phyloP scores from a whole-genome alignment of 371 early-diverging fungal genomes.

The Quaeritorhiza haematococci region DNA sequence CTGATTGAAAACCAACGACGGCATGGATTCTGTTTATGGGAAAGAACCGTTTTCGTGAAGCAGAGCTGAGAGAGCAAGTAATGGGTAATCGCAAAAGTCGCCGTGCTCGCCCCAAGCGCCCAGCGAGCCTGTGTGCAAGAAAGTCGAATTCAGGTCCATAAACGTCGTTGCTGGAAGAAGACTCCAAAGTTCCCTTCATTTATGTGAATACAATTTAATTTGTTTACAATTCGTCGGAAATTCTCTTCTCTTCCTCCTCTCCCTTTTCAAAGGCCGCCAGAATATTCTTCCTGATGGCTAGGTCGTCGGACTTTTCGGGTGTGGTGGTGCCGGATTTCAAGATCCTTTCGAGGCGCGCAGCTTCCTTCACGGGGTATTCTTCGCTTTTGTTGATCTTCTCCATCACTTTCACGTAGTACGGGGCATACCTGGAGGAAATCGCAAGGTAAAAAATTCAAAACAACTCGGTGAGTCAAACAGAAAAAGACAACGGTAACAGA shows the following conservation, averaged over 20 bases:
- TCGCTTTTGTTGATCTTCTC: constrained; percentile 58
- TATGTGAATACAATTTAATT: constrained; percentile 26
- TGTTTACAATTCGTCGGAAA: constrained; percentile 34
- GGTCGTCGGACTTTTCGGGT: constrained; percentile 64
- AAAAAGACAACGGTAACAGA: too few species aligned
- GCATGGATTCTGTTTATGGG: too few species aligned
- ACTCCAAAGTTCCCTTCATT: too few species aligned
- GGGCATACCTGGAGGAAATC: constrained; percentile 32
- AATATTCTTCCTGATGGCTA: constrained; percentile 71
- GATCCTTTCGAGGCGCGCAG: constrained; percentile 66
- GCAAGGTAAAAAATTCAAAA: neutral
- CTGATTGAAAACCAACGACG: too few species aligned
- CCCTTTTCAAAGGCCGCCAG: constrained; percentile 53
- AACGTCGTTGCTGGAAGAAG: too few species aligned
- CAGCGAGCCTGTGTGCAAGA: too few species aligned
- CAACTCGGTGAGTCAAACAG: too few species aligned
- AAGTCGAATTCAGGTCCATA: too few species aligned
- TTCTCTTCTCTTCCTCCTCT: constrained; percentile 30
- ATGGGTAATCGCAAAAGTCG: too few species aligned
- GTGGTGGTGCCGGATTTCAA: constrained; percentile 53
- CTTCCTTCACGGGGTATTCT: constrained; percentile 59
- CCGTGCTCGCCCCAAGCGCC: too few species aligned
- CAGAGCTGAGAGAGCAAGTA: too few species aligned
- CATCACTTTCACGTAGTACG: constrained; percentile 72
- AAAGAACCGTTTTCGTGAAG: too few species aligned